A percentile compares a stretch with the other conserved stretches of the same genome.
Conservation (phyloP, 805 yeast species). For the Pichia californica region DNA sequence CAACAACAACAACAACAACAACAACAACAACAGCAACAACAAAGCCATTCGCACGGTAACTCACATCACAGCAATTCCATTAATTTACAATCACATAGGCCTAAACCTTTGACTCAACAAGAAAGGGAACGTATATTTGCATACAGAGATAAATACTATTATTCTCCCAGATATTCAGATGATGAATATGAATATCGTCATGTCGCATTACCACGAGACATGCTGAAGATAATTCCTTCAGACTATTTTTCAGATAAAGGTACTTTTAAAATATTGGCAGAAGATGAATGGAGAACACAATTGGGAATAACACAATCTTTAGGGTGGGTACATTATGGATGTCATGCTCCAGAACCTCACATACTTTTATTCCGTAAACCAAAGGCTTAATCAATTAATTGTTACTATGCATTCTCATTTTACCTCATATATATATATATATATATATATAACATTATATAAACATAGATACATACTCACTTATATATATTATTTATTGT, state of each 20-base stretch:
- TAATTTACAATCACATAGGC: slow-evolving; percentile 5
- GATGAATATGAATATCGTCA: slow-evolving; percentile 92
- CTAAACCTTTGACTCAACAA: slow-evolving; percentile 70
- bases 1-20: slow-evolving; percentile 3
- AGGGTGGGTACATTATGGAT: slow-evolving; percentile 98
- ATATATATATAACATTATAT: too few relatives aligned
- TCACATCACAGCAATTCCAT: background rate
- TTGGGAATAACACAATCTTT: slow-evolving; percentile 93
- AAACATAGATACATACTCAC: too few relatives aligned
- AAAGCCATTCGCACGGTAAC: background rate
- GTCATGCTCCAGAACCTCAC: slow-evolving; percentile 98
- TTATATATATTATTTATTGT: too few relatives aligned
- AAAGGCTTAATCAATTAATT: slow-evolving; percentile 14
- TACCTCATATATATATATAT: too few relatives aligned
- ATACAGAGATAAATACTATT: slow-evolving; percentile 90
- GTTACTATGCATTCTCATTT: background rate
- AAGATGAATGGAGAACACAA: slow-evolving; percentile 95
- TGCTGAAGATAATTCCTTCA: slow-evolving; percentile 88
- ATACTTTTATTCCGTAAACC: slow-evolving; percentile 80
- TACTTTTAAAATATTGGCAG: slow-evolving; percentile 80
- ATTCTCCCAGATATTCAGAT: slow-evolving; percentile 88
- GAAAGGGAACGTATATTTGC: slow-evolving; percentile 85
- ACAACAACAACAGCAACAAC: background rate
- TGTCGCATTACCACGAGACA: slow-evolving; percentile 92
- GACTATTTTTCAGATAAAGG: slow-evolving; percentile 96